Evolutionary conservation across 768 basidiomycete species (phyloP), one percentile per base, ranked within the genome.

Genomic region (Hygrocybe coccinea): DNA sequence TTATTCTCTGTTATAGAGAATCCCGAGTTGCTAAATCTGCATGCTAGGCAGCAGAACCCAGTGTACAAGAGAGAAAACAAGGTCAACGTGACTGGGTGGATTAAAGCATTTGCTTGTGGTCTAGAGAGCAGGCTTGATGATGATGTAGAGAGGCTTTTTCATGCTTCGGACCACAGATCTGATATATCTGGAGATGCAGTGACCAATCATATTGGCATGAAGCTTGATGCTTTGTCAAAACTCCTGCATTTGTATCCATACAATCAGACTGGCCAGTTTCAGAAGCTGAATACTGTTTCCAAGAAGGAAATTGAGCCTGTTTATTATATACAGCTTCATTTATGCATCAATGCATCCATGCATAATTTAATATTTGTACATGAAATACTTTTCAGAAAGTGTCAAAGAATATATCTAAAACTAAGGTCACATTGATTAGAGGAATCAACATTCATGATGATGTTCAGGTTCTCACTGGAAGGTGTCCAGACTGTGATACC

Each of bases 381-480:
- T n/a, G n/a, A n/a, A n/a, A n/a, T n/a, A n/a, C n/a, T n/a, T n/a
- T n/a, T n/a, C n/a, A n/a, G n/a, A n/a, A n/a, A n/a, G n/a, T n/a
- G n/a, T n/a, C n/a, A n/a, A n/a, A n/a, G n/a, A n/a, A n/a, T n/a
- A n/a, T n/a, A n/a, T n/a, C n/a, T n/a, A n/a, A n/a, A n/a, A n/a
- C n/a, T n/a, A n/a, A n/a, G n/a, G n/a, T n/a, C n/a, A n/a, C n/a
- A n/a, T n/a, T n/a, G n/a, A n/a, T n/a, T n/a, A n/a, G n/a, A n/a
- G n/a, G n/a, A n/a, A n/a, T n/a, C n/a, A n/a, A n/a, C n/a, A n/a
- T n/a, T n/a, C 37, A 38, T 38, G 37, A 9, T 9, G 37, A 62
- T 53, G 50, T 56, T 25, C 48, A 50, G 17, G 60, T 62, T 17
- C 47, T 62, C 9, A 54, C 56, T 41, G n/a, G n/a, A n/a, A n/a